Evolutionary conservation across 2,329 filamentous ascomycete genomes (phyloP).

Genomic region (Boeremia lycopersici): DNA sequence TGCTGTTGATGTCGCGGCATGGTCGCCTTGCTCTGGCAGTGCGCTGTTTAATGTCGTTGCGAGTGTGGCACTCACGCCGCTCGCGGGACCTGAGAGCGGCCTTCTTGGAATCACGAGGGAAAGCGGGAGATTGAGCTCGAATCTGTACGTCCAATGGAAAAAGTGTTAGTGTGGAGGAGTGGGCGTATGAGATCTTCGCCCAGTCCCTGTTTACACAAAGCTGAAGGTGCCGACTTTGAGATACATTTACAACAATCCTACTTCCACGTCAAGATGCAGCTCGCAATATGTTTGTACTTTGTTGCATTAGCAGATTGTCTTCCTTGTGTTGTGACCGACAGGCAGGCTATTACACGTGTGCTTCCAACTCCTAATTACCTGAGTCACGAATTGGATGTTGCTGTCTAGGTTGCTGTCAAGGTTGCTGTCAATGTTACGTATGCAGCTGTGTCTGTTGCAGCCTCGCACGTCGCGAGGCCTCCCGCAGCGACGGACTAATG

Average conservation of each 20-base stretch:
- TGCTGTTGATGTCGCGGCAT: slow-evolving; percentile 33
- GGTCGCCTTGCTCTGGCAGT: slow-evolving; percentile 39
- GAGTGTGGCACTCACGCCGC: slow-evolving; percentile 38
- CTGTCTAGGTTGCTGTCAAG: not conserved
- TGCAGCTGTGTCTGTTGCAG: not conserved
- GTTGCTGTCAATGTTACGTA: not conserved
- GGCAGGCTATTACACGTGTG: not conserved
- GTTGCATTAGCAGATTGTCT: no score
- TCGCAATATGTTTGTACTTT: no score
- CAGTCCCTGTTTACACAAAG: no score
- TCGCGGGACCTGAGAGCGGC: slow-evolving; percentile 27
- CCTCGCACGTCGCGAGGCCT: not conserved
- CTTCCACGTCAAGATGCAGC: no score
- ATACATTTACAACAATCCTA: no score
- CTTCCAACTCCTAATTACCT: not conserved
- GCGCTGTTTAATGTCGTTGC: slow-evolving; percentile 40
- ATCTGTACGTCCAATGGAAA: slow-evolving; percentile 42
- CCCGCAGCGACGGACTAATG: not conserved
- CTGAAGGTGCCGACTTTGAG: no score
- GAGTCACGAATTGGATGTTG: no score
- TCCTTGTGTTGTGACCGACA: no score
- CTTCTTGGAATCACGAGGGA: slow-evolving; percentile 36
- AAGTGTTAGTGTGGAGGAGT: slow-evolving; percentile 31
- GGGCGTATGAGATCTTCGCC: not conserved
- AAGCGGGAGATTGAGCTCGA: slow-evolving; percentile 31